Conservation (phyloP, 768 basidiomycete genomes). For the Floccularia luteovirens region DNA sequence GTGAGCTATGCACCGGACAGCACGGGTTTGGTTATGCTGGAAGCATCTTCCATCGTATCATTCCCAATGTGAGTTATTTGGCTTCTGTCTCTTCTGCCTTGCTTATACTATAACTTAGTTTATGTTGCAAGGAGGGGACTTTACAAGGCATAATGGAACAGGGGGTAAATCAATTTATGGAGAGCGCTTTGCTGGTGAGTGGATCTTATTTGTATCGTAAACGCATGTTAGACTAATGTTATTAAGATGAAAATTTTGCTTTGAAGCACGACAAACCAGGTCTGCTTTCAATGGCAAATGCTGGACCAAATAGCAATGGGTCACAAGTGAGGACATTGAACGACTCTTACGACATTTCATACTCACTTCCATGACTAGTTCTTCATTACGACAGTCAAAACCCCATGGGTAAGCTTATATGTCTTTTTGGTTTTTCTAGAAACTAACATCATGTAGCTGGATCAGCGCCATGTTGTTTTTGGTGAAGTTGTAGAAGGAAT, state of each 20-base stretch:
- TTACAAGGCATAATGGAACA: slow-evolving; percentile 67
- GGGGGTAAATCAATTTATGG: slow-evolving; percentile 88
- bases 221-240: background rate
- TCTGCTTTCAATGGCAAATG: slow-evolving; percentile 79
- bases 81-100: background rate
- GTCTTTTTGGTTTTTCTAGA: background rate
- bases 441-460: slow-evolving; percentile 31
- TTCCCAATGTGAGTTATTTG: slow-evolving; percentile 42
- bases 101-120: slow-evolving; percentile 29
- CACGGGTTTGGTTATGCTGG: slow-evolving; percentile 68
- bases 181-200: slow-evolving; percentile 62
- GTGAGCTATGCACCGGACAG: slow-evolving; percentile 64
- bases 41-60: slow-evolving; percentile 67
- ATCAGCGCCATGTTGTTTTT: slow-evolving; percentile 65
- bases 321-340: slow-evolving; percentile 69
- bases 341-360: too few relatives aligned
- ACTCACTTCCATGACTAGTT: too few relatives aligned
- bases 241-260: slow-evolving; percentile 75
- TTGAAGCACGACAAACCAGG: slow-evolving; percentile 61
- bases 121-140: slow-evolving; percentile 88
- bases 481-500: slow-evolving; percentile 62
- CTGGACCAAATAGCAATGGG: slow-evolving; percentile 75
- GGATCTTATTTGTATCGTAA: background rate
- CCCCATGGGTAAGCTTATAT: slow-evolving; percentile 58
- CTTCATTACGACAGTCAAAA: slow-evolving; percentile 69